Base-by-base conservation (phyloP, 2,329 filamentous ascomycete species). In the Periconia sp. region DNA sequence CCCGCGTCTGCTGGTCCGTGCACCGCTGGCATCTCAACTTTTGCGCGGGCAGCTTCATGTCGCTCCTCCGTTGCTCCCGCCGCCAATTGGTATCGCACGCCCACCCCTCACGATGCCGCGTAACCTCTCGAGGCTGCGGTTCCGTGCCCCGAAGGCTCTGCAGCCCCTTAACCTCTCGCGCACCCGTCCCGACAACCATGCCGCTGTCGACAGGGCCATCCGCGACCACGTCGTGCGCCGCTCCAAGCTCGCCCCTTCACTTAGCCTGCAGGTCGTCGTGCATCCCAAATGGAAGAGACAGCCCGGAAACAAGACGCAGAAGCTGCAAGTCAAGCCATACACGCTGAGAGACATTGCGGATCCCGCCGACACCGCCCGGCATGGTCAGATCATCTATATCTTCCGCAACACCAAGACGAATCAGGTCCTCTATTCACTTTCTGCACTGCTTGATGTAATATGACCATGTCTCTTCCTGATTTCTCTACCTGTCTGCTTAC, bases 341-440 rank as follows among this genome's bases (percentile, higher is more conserved):
- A 63, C 76, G 21, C 62, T 78, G 47, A 71, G 73, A 40, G 70
- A 73, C 40, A 54, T 77, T 40, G 51, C 60, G 4, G 60, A 63
- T 43, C 55, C 63, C 1, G 34, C 55, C 4, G 47, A 43, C 30
- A 51, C 46, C 29, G 54, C 56, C 4, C 49, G 57, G 30, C 77
- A 81, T 53, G 82, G 82, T 46, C 74, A 78, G 57, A 76, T 83
- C 65, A 83, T 86, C 59, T 86, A 82, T 65, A 77, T 79, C 59
- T 86, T 84, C 69, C 76, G 76, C 57, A 78, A 86, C 63, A 71
- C 82, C 54, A 75, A 77, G 49, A 85, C 83, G 24, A 83, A 84
- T 46, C 83, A 86, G 67, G 78, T 85, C 52, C 71, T 86, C 40
- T 86, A 86, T 67, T 85, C 83, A 16, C 68, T 86, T 50, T 76